phyloP scores from a whole-genome alignment of 1,139 yeast species.

The Yamadazyma diddensiae region DNA sequence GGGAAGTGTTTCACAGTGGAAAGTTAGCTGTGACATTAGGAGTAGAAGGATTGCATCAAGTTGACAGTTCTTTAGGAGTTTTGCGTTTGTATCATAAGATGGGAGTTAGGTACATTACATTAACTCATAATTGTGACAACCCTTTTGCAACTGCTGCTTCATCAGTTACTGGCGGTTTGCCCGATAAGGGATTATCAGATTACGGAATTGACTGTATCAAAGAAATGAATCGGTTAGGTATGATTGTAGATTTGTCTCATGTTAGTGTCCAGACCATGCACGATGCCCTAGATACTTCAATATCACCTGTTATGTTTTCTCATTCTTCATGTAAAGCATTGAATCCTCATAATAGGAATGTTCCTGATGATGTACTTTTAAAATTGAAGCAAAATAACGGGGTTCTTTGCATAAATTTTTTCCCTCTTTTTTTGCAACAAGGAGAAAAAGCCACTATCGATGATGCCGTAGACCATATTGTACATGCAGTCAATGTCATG shows the following conservation, averaged over 20 bases:
- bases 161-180: slow-evolving; percentile 40
- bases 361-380: slow-evolving; percentile 44
- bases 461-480: slow-evolving; percentile 47
- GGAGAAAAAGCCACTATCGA: slow-evolving; percentile 33
- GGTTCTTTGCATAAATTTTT: slow-evolving; percentile 48
- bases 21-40: slow-evolving; percentile 48
- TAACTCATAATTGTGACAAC: slow-evolving; percentile 55
- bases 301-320: slow-evolving; percentile 50
- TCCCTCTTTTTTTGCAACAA: slow-evolving; percentile 37
- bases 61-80: slow-evolving; percentile 47
- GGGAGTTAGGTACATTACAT: slow-evolving; percentile 50
- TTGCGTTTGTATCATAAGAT: slow-evolving; percentile 44
- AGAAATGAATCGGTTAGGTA: slow-evolving; percentile 53
- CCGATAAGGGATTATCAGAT: slow-evolving; percentile 42
- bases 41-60: slow-evolving; percentile 53
- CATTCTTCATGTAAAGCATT: slow-evolving; percentile 45
- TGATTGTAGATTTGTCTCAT: slow-evolving; percentile 53
- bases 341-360: slow-evolving; percentile 45
- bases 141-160: slow-evolving; percentile 56
- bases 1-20: slow-evolving; percentile 25
- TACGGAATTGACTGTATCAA: slow-evolving; percentile 37
- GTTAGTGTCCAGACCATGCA: slow-evolving; percentile 51
- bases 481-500: slow-evolving; percentile 38
- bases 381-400: slow-evolving; percentile 43
- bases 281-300: slow-evolving; percentile 38